These are phyloP conservation scores for Yamadazyma akitaensis DNA, from an alignment of 805 yeast species.

Conservation along the genomic window DNA sequence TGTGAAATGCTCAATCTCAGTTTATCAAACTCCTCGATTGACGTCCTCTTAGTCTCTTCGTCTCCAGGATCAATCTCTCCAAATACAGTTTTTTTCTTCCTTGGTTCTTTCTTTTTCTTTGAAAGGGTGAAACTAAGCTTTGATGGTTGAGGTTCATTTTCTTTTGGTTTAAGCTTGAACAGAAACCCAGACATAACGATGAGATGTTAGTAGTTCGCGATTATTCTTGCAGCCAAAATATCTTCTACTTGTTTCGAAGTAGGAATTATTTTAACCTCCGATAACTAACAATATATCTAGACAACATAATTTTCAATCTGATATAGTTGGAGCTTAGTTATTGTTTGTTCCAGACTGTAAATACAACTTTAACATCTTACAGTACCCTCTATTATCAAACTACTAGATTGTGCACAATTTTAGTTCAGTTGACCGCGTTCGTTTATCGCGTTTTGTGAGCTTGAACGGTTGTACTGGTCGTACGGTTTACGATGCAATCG, in stretches of 20 bases:
- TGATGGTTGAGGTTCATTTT: neutral
- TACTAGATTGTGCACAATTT: neutral
- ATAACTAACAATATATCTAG: no score
- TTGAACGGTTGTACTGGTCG: neutral
- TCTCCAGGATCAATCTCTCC: constrained; percentile 19
- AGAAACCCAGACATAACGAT: constrained; percentile 5
- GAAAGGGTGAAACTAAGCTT: neutral
- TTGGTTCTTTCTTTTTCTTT: neutral
- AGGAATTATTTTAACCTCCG: no score
- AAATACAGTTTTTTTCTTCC: neutral
- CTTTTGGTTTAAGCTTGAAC: constrained; percentile 6
- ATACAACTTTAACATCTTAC: no score
- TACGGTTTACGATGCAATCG: constrained; percentile 3
- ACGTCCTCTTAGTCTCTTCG: constrained; percentile 14
- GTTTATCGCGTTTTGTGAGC: constrained; percentile 6
- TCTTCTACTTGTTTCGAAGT: no score
- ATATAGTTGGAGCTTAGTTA: no score
- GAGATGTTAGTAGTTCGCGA: constrained; percentile 2
- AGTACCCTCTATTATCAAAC: no score
- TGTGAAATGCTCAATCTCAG: constrained; percentile 12
- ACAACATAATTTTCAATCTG: no score
- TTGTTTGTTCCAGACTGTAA: no score
- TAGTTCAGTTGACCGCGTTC: neutral
- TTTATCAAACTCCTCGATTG: constrained; percentile 24
- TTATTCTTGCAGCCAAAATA: neutral